Percentiles rank a stretch among this genome's conserved stretches.
Evolutionary conservation across 805 yeast genomes (phyloP).

Genomic region (Candida stauntonica): DNA sequence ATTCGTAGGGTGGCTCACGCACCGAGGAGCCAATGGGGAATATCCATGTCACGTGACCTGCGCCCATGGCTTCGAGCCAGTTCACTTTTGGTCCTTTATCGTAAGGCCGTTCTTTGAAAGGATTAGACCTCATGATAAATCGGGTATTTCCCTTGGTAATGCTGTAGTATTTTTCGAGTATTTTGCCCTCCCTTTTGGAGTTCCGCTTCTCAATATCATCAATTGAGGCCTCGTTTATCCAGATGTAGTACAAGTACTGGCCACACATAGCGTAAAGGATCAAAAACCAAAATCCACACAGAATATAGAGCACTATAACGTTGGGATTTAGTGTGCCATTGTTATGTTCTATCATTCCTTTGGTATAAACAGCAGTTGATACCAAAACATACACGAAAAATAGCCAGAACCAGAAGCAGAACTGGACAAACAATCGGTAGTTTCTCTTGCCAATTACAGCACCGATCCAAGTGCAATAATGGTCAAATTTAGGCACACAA

Average conservation of each 20-base stretch:
- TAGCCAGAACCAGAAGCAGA: slow-evolving; percentile 34
- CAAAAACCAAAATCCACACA: slow-evolving; percentile 41
- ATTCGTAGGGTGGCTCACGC: slow-evolving; percentile 1
- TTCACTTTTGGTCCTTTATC: slow-evolving; percentile 25
- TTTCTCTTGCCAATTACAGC: slow-evolving; percentile 65
- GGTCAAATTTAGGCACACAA: slow-evolving; percentile 79
- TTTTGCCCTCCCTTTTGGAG: slow-evolving; percentile 22
- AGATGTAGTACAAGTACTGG: slow-evolving; percentile 42
- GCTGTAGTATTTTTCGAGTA: slow-evolving; percentile 26
- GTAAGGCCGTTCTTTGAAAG: slow-evolving; percentile 16
- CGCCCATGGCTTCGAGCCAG: slow-evolving; percentile 29
- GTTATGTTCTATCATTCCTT: slow-evolving; percentile 2
- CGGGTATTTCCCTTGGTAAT: slow-evolving; percentile 32
- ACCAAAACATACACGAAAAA: slow-evolving; percentile 38
- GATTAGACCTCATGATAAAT: slow-evolving; percentile 35
- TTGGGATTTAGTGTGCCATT: slow-evolving; percentile 39
- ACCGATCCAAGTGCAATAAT: slow-evolving; percentile 78
- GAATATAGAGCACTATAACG: slow-evolving; percentile 42
- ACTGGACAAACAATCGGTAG: slow-evolving; percentile 54
- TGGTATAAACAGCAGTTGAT: slow-evolving; percentile 33
- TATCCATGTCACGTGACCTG: slow-evolving; percentile 27
- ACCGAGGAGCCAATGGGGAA: slow-evolving; percentile 25
- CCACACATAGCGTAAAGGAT: slow-evolving; percentile 40
- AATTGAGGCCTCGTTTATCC: slow-evolving; percentile 49
- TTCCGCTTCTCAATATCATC: slow-evolving; percentile 46